phyloP scores from a whole-genome alignment of 2,329 filamentous ascomycete genomes.

The Talaromyces sp. region DNA sequence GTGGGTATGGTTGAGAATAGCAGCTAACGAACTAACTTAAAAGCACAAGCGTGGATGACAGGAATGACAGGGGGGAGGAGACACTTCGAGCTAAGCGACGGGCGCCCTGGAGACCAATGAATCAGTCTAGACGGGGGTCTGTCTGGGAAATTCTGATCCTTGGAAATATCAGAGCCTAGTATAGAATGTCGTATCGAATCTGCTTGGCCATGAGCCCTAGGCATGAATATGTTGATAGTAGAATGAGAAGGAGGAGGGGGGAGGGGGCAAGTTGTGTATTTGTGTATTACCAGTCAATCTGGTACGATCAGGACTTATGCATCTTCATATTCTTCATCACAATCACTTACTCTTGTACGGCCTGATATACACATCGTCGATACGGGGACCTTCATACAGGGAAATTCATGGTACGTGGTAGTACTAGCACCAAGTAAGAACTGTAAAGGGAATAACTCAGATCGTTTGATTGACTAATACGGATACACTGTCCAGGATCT shows the following conservation, averaged over 20 bases:
- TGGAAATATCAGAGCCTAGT: neutral
- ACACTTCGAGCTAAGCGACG: slow-evolving; percentile 4
- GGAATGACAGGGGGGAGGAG: slow-evolving; percentile 7
- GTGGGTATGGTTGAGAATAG: slow-evolving; percentile 15
- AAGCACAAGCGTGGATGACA: slow-evolving; percentile 15
- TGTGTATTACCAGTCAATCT: neutral
- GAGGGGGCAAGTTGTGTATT: neutral
- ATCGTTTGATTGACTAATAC: neutral
- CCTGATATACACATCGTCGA: neutral
- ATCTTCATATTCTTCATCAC: slow-evolving; percentile 4
- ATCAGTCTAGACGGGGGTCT: slow-evolving; percentile 2
- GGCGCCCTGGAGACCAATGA: slow-evolving; percentile 9
- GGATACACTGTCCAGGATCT: slow-evolving; percentile 2
- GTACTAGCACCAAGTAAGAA: slow-evolving; percentile 4
- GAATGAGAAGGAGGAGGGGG: slow-evolving; percentile 2
- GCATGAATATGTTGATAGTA: neutral
- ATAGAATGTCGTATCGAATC: neutral
- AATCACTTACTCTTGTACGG: neutral
- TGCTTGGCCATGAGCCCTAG: neutral
- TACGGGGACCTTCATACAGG: neutral
- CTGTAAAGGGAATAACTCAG: slow-evolving; percentile 5
- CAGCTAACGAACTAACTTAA: slow-evolving; percentile 7
- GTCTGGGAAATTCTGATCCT: neutral
- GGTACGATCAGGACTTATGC: slow-evolving; percentile 1
- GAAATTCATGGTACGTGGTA: neutral